Evolutionary conservation across 768 basidiomycete genomes (phyloP), one percentile per base, ranked within the genome.

Genomic region (Sistotremastrum niveocremeum): DNA sequence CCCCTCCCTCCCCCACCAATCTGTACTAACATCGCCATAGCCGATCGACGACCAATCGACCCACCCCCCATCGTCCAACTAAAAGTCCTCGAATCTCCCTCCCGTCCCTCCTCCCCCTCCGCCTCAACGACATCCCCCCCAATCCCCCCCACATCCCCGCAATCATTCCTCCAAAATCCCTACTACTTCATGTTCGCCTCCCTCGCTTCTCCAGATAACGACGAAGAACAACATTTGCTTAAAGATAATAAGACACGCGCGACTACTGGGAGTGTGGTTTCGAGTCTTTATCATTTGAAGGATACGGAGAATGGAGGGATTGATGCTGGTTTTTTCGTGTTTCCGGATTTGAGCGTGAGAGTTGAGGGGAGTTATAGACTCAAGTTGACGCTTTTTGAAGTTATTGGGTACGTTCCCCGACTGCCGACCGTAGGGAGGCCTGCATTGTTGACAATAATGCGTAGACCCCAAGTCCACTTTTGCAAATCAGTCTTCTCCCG

Each of bases 1-100:
- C 39, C 35, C 38, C 12, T 35, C 20, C 20, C 20, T 20, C 20
- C 20, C 20, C 20, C 32, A 10, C 7, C 9, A 29, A 11, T 38
- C 44, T 8, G 10, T 46, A 33, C 36, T 10, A 4, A 37, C 41
- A 28, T 2, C 30, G 39, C 36, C 47, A 44, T 65, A 84, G 90
- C 88, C 46, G 93, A 94, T 72, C 76, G 91, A n/a, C 73, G 91
- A 35, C 91, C 93, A 2, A 90, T 97, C 59, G 91, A 97, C 69
- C 93, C 93, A 0, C 90, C 91, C 1, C 91, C 93, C 11, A 91
- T 97, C 65, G 80, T 97, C n/a, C 89, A 94, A 62, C 77, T 97
- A 6, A 79, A 84, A 46, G 86, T 95, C 46, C 70, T 87, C 54
- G 84, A 90, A 64, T 37, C 11, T 51, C 1, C 51, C 55, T 30